Conservation (phyloP, 768 basidiomycete species). For the Collybia sp. region DNA sequence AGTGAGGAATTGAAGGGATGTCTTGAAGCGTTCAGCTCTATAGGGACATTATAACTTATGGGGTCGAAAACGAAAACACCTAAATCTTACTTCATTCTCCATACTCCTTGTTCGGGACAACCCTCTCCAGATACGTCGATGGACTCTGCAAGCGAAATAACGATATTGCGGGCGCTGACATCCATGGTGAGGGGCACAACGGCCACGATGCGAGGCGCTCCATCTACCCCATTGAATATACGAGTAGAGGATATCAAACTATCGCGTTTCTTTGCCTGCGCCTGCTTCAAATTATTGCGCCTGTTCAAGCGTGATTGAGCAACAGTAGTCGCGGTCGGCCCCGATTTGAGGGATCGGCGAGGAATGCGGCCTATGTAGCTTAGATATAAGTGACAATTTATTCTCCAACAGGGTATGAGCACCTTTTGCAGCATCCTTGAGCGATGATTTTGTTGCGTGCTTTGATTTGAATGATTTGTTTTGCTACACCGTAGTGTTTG, state of each 20-base stretch:
- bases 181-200: slow-evolving; percentile 81
- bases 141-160: slow-evolving; percentile 53
- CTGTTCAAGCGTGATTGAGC: slow-evolving; percentile 76
- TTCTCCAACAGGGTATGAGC: not conserved
- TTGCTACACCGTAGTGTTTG: slow-evolving; percentile 37
- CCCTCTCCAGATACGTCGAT: slow-evolving; percentile 52
- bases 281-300: slow-evolving; percentile 82
- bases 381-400: not conserved
- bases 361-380: slow-evolving; percentile 50
- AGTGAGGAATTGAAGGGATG: slow-evolving; percentile 82
- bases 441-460: slow-evolving; percentile 78
- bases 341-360: slow-evolving; percentile 51
- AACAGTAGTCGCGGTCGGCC: slow-evolving; percentile 38
- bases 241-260: slow-evolving; percentile 65
- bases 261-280: slow-evolving; percentile 66
- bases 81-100: slow-evolving; percentile 59
- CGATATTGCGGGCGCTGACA: slow-evolving; percentile 45
- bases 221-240: slow-evolving; percentile 76
- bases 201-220: slow-evolving; percentile 81
- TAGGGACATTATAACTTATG: not conserved
- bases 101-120: slow-evolving; percentile 49
- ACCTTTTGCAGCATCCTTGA: slow-evolving; percentile 89
- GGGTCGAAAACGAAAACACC: too few relatives aligned
- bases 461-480: slow-evolving; percentile 94
- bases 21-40: slow-evolving; percentile 88